Evolutionary conservation across 441 rosid genomes (phyloP), one percentile per base, ranked within the genome.

Genomic region (Erodium trifolium): DNA sequence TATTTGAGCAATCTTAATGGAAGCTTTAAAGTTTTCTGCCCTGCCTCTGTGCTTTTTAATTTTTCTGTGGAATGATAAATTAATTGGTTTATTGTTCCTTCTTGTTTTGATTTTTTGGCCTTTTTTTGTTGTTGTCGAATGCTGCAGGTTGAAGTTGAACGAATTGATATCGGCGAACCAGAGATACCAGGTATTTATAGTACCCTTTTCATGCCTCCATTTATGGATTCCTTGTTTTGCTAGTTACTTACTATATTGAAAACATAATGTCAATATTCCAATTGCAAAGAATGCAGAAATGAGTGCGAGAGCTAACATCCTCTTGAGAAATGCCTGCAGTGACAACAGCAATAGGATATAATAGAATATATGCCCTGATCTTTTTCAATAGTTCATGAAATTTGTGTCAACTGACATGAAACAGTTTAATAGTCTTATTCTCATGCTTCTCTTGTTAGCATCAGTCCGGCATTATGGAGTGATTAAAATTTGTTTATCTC

Each of bases 81-180:
- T 18, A 13, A 12, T 34, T 4, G 49, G 43, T 55, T 8, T 41
- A 37, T 64, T 37, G 12, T n/a, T 11, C 70, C 31, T 14, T 9
- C 29, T 68, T 34, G 13, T 78, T 39, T 34, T 12, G 49, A 49
- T 27, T 29, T 63, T 47, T 65, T 34, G 37, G 37, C 43, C 51
- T 34, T 45, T 45, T 27, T 60, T n/a, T 67, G 27, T 23, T 64
- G 23, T 23, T 71, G n/a, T 62, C 16, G 10, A 14, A 35, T 67
- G 75, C 51, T 71, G 13, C 77, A 84, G 97, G 91, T 87, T 70
- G 89, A 87, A 77, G 93, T 91, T 70, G 97, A 91, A 73, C 81
- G 79, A 71, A 91, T 91, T 72, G 91, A 91, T 75, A 81, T 88
- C 65, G 87, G 87, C 34, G 85, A 80, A 70, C 82, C 83, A 7